Evolutionary conservation across 495 filamentous ascomycete species (phyloP), one percentile per base, ranked within the genome.

Genomic region (Aspergillus incahuasiensis): DNA sequence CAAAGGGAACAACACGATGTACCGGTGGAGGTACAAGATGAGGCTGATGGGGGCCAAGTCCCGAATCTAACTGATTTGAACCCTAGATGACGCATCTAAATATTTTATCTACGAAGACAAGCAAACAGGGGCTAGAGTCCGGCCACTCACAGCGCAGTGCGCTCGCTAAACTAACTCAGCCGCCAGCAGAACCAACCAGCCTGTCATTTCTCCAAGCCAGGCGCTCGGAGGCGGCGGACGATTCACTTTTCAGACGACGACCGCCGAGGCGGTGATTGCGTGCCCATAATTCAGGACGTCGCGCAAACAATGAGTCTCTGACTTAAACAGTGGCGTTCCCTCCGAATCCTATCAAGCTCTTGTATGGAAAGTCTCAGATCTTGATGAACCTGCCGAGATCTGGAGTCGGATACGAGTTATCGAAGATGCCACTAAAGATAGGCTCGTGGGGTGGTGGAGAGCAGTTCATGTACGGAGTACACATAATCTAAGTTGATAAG

Each of bases 41-140:
- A 60, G 56, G 56, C 43, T 48, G 65, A 63, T 60, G 66, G 54
- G 48, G 68, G 19, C 21, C 49, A 30, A 21, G 45, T 52, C 30
- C 19, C 41, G 22, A 51, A 34, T 52, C n/a, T 24, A 20, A 50
- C 19, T 49, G 32, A 30, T 15, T 6, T 18, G 9, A 16, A 40
- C 21, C 11, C 21, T 22, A n/a, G 48, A 50, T 50, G 34, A 50
- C 20, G 16, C 48, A 40, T 24, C 8, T 44, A n/a, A 18, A 9
- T 20, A 18, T 3, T 35, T 35, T 19, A 4, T 16, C 6, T 49
- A 6, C 47, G 39, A n/a, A 49, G 1, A 6, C 39, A 38, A 39
- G n/a, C 5, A 38, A 39, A 11, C 5, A 30, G 4, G 28, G 22
- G 13, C 43, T n/a, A 12, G 21, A 18, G 22, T 28, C 3, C 43